Evolutionary conservation across 2,329 filamentous ascomycete species (phyloP).

Genomic region (Neoascochyta sp.): DNA sequence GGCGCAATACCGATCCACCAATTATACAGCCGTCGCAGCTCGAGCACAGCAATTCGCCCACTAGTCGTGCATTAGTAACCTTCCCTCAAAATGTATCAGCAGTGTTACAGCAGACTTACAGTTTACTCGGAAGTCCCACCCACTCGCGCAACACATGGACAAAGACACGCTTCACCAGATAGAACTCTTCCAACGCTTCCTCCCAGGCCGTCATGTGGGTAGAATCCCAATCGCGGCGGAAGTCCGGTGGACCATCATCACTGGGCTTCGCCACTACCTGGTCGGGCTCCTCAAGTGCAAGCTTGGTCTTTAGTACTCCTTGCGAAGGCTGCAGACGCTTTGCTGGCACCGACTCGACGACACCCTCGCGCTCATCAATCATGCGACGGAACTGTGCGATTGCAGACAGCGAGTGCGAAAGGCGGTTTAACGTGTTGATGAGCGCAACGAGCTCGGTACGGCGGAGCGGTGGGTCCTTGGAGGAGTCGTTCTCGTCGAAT

Average conservation of each 20-base stretch:
- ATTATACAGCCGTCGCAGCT: constrained; percentile 55
- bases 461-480: constrained; percentile 67
- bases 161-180: constrained; percentile 59
- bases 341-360: constrained; percentile 17
- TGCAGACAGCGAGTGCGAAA: constrained; percentile 75
- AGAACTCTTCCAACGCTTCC: constrained; percentile 60
- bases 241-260: constrained; percentile 44
- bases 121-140: constrained; percentile 61
- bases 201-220: constrained; percentile 52
- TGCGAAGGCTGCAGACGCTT: constrained; percentile 20
- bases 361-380: constrained; percentile 42
- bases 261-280: constrained; percentile 7
- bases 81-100: not conserved
- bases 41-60: constrained; percentile 51
- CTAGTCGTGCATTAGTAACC: constrained; percentile 32
- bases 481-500: constrained; percentile 66
- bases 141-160: constrained; percentile 68
- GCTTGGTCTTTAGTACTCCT: constrained; percentile 32
- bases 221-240: constrained; percentile 39
- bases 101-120: constrained; percentile 64
- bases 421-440: constrained; percentile 87
- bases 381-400: constrained; percentile 67
- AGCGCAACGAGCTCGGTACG: constrained; percentile 91
- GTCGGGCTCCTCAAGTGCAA: constrained; percentile 18
- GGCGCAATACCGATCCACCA: constrained; percentile 63